Base-by-base conservation (phyloP, 2,329 filamentous ascomycete genomes). In the Chaetothyriales sp. region DNA sequence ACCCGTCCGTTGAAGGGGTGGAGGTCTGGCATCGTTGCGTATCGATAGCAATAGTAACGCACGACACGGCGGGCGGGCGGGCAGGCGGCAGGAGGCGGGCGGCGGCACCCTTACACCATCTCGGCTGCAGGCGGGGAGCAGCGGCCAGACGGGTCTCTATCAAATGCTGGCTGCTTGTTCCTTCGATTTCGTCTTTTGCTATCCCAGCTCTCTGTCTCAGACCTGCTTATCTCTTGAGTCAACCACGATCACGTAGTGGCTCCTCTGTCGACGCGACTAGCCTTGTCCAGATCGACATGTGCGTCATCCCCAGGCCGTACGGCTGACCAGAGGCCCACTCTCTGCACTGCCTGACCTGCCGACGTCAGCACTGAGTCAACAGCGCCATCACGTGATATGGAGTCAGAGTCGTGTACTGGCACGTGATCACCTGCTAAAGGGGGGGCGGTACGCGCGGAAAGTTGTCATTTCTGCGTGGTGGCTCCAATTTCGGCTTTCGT, bases 1-100 rank as follows among this genome's bases (percentile, higher is more conserved):
- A 78, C 67, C 56, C 72, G 66, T 10, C 75, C 75, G 56, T 70
- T 70, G 62, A 77, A 77, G 8, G 75, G 75, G 60, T 77, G 75
- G 56, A 77, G 75, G 48, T 56, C 54, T 44, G 56, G 55, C 56
- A 56, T 60, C 10, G 13, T 50, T 22, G 20, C 22, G 43, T 22
- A 15, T 47, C 15, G 33, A 40, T 4, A 15, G 33, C 4, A 15
- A 40, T 37, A 37, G 5, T 5, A 29, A 29, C 9, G 9, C 9
- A 29, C 28, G n/a, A n/a, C n/a, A n/a, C n/a, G n/a, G n/a, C n/a
- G n/a, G n/a, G n/a, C n/a, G n/a, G n/a, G n/a, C n/a, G n/a, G n/a
- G n/a, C n/a, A n/a, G n/a, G n/a, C n/a, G n/a, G n/a, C n/a, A n/a
- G n/a, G n/a, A n/a, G n/a, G n/a, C n/a, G n/a, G n/a, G n/a, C 28